Base-by-base conservation (phyloP, 129 eudicot species). In the Scalesia atractyloides region DNA sequence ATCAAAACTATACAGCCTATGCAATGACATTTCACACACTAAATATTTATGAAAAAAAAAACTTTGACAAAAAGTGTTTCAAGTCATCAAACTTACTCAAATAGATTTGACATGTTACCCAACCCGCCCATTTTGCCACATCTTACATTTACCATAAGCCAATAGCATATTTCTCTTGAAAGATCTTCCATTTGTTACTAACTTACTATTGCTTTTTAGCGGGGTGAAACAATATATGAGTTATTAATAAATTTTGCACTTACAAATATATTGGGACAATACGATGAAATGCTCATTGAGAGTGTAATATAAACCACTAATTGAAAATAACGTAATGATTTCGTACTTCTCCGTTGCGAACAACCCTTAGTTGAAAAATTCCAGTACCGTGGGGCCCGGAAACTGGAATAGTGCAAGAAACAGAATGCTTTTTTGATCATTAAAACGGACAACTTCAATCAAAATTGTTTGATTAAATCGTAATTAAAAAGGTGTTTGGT, bases 371-470 rank as follows among this genome's bases (percentile, higher is more conserved):
- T 74, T 86, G 98, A 79, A 94, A 84, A 60, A 88, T 87, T 66
- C 96, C 98, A 64, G 88, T 79, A 82, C 98, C 98, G 72, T 83
- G 92, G 30, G 98, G 98, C 52, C 98, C 98, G 73, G 96, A 84
- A 49, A 90, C 97, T 30, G 98, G 98, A 78, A 94, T 90, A 26
- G 97, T 82, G 85, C 98, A 94, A 30, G 98, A 94, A 9, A 90
- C 98, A 14, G 98, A 90, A 9, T 83, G 92, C 59, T 97, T 87
- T 72, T 76, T 72, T n/a, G n/a, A n/a, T n/a, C n/a, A n/a, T n/a
- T n/a, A n/a, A n/a, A n/a, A n/a, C n/a, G n/a, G n/a, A n/a, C n/a
- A n/a, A n/a, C n/a, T n/a, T n/a, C n/a, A n/a, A n/a, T n/a, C n/a
- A n/a, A n/a, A n/a, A n/a, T n/a, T n/a, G n/a, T n/a, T n/a, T n/a